Percentiles rank a stretch among this genome's conserved stretches.
These are phyloP conservation scores for Durotheca rogersii DNA, from an alignment of 495 filamentous ascomycete species.

Conservation along the genomic window DNA sequence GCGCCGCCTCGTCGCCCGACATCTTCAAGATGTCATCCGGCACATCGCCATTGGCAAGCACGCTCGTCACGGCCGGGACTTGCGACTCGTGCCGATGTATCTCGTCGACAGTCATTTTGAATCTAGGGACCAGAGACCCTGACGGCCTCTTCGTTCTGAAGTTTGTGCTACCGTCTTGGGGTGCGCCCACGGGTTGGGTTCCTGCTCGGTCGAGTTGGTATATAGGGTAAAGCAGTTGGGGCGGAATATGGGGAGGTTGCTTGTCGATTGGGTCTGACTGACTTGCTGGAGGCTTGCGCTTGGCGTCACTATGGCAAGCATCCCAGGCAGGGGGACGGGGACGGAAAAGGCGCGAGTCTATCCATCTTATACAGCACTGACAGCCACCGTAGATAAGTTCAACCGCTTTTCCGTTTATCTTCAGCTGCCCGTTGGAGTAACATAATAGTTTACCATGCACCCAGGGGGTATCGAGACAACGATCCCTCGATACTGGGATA, in stretches of 20 bases:
- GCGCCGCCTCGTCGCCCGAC: constrained; percentile 64
- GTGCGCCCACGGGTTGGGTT: too few species aligned
- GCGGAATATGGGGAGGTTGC: too few species aligned
- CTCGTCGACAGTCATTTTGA: constrained; percentile 13
- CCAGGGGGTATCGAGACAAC: constrained; percentile 19
- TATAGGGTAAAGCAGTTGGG: too few species aligned
- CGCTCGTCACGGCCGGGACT: constrained; percentile 64
- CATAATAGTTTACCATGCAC: constrained; percentile 1
- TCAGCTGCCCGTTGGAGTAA: background rate
- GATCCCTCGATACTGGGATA: constrained; percentile 1
- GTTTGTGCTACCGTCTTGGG: background rate
- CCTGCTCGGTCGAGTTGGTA: too few species aligned
- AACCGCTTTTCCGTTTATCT: background rate
- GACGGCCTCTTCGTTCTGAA: background rate
- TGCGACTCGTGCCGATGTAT: constrained; percentile 16
- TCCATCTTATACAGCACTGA: constrained; percentile 17
- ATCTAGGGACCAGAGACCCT: background rate
- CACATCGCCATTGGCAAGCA: constrained; percentile 64
- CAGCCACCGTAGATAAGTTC: constrained; percentile 13
- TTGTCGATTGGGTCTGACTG: too few species aligned
- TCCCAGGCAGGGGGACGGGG: background rate
- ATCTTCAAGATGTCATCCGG: constrained; percentile 45
- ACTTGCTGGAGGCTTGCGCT: background rate
- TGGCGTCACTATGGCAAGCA: background rate
- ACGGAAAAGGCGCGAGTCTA: constrained; percentile 17